Evolutionary conservation across 2,329 filamentous ascomycete genomes (phyloP), one percentile per base, ranked within the genome.

Genomic region (Xylariales sp.): DNA sequence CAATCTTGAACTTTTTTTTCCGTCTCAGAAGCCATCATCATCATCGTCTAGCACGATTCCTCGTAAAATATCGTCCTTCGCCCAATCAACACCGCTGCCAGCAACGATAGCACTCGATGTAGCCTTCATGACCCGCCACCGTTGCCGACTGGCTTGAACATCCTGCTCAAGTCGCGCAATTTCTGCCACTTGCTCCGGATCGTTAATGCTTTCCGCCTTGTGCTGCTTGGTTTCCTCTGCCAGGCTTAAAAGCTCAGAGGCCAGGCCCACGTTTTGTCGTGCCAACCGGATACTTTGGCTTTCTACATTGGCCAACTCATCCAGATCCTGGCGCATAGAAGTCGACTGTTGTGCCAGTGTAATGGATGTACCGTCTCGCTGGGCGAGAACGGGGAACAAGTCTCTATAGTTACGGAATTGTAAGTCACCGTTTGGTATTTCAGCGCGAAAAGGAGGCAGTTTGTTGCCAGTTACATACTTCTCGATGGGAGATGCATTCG

Each of bases 71-170:
- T 80, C 72, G 59, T 94, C 81, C 28, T 74, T 67, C 11, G 78
- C 80, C 88, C 88, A 95, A 54, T 94, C 81, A 38, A 93, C 70
- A 32, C 88, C 88, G 58, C 88, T 94, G 4, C 85, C 87, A 5
- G 80, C 85, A 32, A 95, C 76, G 39, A 89, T 74, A 14, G 84
- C 87, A 52, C 84, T 85, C n/a, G 85, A 74, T 29, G 88, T 78
- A 17, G 78, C 85, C 63, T 91, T 93, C 59, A 91, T 76, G 15
- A 83, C 79, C 52, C 79, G 78, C 81, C 82, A 88, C 52, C 75
- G 74, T 47, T 80, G 78, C 44, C 76, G 76, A 55, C 79, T 83
- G 16, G 67, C 66, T 50, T 74, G 80, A 42, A 85, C 63, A 28
- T 81, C 72, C 5, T 57, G 62, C 50, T 88, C 78, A 10, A 83